Evolutionary conservation across 495 filamentous ascomycete genomes (phyloP).

Genomic region (Neurospora sp.): DNA sequence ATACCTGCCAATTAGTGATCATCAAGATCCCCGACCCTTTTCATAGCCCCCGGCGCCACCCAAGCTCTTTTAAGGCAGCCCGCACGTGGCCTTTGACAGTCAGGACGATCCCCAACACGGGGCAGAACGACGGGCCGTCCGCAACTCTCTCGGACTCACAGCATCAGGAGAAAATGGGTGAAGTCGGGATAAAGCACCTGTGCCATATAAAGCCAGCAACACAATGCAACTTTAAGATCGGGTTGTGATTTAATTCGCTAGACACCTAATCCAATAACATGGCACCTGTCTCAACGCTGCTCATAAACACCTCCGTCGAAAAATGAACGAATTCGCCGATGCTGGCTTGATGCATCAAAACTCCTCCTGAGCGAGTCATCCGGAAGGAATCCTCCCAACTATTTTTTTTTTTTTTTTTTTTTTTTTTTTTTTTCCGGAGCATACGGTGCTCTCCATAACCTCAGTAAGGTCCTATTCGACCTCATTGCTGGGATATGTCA

Average conservation of each 20-base stretch:
- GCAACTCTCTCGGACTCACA: not conserved
- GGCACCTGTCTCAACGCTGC: not conserved
- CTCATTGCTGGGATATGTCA: constrained; percentile 76
- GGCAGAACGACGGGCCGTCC: not conserved
- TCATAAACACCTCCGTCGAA: not conserved
- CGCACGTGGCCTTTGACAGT: not conserved
- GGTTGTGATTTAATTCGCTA: not conserved
- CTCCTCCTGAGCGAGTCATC: not conserved
- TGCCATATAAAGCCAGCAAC: not conserved
- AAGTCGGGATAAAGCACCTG: not conserved
- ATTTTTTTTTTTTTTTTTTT: no score
- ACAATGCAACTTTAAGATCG: not conserved
- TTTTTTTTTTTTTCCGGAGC: no score
- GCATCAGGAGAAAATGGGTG: not conserved
- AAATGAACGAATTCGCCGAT: not conserved
- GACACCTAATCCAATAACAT: not conserved
- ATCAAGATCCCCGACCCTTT: not conserved
- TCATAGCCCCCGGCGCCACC: not conserved
- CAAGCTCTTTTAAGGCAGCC: not conserved
- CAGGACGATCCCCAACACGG: not conserved
- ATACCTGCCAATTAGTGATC: not conserved
- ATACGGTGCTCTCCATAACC: not conserved
- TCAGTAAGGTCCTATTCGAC: not conserved
- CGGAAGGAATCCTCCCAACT: not conserved
- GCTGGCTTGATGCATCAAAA: not conserved